Evolutionary conservation across 495 filamentous ascomycete species (phyloP).

Genomic region (Daldinia childiae): DNA sequence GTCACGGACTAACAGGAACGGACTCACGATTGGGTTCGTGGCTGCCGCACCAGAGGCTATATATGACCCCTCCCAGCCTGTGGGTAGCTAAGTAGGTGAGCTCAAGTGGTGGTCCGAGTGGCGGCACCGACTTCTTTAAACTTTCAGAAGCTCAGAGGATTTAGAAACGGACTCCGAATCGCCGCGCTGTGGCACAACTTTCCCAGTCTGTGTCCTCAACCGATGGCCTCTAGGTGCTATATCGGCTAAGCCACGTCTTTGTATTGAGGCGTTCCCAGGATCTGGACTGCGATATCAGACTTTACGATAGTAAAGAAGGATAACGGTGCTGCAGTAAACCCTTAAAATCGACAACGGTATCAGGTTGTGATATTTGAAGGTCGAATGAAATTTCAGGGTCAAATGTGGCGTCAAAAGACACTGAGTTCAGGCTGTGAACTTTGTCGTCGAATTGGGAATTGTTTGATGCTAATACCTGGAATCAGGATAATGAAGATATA

Average conservation of each 20-base stretch:
- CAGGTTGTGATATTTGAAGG: background rate
- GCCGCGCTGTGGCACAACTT: conserved; percentile 2
- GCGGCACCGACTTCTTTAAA: conserved; percentile 10
- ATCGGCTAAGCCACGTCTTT: background rate
- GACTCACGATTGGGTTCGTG: conserved; percentile 37
- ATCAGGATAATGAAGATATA: background rate
- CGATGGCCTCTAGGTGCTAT: background rate
- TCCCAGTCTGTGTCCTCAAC: background rate
- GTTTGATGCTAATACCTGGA: background rate
- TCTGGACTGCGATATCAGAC: background rate
- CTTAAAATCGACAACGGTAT: background rate
- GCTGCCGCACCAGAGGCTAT: conserved; percentile 22
- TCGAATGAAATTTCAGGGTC: background rate
- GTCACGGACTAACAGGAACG: conserved; percentile 4
- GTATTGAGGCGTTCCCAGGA: background rate
- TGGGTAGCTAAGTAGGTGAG: background rate
- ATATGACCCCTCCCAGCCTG: background rate
- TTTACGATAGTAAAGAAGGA: background rate
- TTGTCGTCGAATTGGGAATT: conserved; percentile 12
- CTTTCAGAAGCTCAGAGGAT: conserved; percentile 25
- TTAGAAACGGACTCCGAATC: conserved; percentile 33
- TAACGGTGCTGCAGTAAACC: background rate
- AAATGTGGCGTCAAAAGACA: conserved; percentile 8
- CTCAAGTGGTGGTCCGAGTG: conserved; percentile 17
- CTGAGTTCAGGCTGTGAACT: conserved; percentile 34